Base-by-base conservation (phyloP, 306 rosid genomes). In the Echinosophora koreensis region DNA sequence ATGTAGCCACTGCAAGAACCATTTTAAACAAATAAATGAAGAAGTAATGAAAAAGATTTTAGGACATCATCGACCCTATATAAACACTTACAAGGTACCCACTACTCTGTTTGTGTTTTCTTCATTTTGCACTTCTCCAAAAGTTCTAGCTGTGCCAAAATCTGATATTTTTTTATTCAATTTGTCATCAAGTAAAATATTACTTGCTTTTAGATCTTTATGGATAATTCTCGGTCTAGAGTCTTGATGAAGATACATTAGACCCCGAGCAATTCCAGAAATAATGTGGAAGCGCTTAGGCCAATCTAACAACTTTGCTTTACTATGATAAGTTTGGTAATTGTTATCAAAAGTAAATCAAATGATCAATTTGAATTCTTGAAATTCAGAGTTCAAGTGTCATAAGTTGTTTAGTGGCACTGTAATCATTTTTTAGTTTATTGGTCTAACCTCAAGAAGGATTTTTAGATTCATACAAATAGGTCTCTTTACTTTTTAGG, bases 21-120 rank as follows among this genome's bases (percentile, higher is more conserved):
- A 65, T 15, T 2, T 14, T 5, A 2, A 30, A n/a, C 15, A 32
- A 39, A 39, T 2, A 35, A 16, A 28, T 15, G 0, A 76, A 81
- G 44, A 9, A 5, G 1, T 22, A 1, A 22, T 22, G 22, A 39
- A 39, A 39, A 1, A 39, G 22, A 22, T 22, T 22, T 22, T 22
- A 22, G 22, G 1, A 39, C 4, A 38, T 5, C 2, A 2, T 39
- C 9, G 0, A 6, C 0, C 1, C 6, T 39, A 6, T 1, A 0
- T 39, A 39, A 9, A 8, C 44, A 39, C 44, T 84, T 60, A 74
- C 86, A 74, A 75, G 28, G 82, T 87, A 17, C 90, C 88, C 30
- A 84, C 75, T 5, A 86, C 78, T 74, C 75, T 81, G 1, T 71
- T 84, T 41, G 90, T 87, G 8, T 72, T 84, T 54, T 84, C 90